Conservation (phyloP, 192 early-diverging fungal genomes). For the Dimargaris cristalligena region DNA sequence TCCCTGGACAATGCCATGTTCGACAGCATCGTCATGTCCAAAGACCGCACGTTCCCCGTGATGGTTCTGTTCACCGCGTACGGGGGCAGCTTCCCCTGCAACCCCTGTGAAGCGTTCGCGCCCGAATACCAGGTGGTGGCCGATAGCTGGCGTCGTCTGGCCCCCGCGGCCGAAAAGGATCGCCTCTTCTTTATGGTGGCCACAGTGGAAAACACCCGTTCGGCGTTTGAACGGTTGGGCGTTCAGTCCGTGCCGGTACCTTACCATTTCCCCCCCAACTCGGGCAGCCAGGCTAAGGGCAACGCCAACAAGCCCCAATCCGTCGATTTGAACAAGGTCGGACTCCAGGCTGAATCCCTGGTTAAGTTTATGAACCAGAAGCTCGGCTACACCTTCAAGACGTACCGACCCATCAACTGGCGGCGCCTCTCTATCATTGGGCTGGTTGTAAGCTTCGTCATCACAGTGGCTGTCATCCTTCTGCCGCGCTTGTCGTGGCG, state of each 20-base stretch:
- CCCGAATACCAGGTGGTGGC: neutral
- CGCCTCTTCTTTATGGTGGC: neutral
- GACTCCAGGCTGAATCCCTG: neutral
- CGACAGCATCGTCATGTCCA: neutral
- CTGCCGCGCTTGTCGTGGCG: neutral
- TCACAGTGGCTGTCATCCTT: neutral
- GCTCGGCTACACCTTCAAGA: neutral
- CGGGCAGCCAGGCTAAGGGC: neutral
- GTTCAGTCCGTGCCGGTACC: neutral
- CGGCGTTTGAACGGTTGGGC: neutral
- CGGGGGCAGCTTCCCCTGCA: neutral
- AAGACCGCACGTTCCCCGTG: neutral
- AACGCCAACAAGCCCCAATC: neutral
- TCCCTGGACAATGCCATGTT: neutral
- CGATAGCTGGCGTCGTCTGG: neutral
- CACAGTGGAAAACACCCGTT: neutral
- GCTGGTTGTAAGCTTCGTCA: neutral
- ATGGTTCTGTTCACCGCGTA: slow-evolving; percentile 3
- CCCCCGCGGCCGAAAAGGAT: neutral
- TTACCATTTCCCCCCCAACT: neutral
- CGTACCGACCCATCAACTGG: neutral
- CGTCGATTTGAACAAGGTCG: neutral
- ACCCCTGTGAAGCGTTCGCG: neutral
- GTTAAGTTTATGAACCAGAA: neutral
- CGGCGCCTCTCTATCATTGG: neutral